These are phyloP conservation scores for Suillus cothurnatus DNA, from an alignment of 768 basidiomycete species.

Conservation along the genomic window DNA sequence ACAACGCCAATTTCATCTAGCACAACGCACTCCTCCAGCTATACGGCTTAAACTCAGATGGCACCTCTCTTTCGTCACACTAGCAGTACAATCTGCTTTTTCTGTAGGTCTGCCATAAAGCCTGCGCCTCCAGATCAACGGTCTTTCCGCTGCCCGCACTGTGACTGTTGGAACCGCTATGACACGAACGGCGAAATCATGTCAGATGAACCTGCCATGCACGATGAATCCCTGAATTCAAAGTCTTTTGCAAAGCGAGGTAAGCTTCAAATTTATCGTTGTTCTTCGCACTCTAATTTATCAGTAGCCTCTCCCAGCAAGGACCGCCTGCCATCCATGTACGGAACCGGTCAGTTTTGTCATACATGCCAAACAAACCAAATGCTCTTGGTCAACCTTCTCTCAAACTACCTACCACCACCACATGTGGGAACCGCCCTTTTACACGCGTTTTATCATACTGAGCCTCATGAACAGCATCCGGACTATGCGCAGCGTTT, in stretches of 20 bases:
- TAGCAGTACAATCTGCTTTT: conserved; percentile 62
- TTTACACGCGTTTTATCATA: conserved; percentile 8
- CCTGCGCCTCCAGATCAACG: conserved; percentile 49
- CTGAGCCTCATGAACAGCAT: conserved; percentile 48
- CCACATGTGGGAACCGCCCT: conserved; percentile 57
- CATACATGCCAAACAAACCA: conserved; percentile 93
- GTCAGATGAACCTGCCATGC: conserved; percentile 89
- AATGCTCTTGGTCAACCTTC: conserved; percentile 78
- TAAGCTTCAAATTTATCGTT: conserved; percentile 31
- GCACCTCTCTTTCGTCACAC: conserved; percentile 53
- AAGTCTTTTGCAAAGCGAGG: conserved; percentile 74
- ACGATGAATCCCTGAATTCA: conserved; percentile 72
- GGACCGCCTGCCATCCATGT: conserved; percentile 65
- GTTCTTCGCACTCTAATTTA: conserved; percentile 1
- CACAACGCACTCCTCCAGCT: conserved; percentile 1
- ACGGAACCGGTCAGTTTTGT: conserved; percentile 70
- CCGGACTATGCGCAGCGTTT: conserved; percentile 69
- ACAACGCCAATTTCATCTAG: conserved; percentile 11
- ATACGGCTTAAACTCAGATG: conserved; percentile 16
- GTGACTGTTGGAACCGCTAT: conserved; percentile 76
- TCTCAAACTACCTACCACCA: conserved; percentile 86
- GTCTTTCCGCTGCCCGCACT: conserved; percentile 67
- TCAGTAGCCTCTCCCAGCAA: conserved; percentile 65
- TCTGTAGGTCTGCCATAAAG: conserved; percentile 56
- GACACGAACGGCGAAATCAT: conserved; percentile 73